Evolutionary conservation across 208 protist species (phyloP).

Genomic region (Trypanosoma melophagium): DNA sequence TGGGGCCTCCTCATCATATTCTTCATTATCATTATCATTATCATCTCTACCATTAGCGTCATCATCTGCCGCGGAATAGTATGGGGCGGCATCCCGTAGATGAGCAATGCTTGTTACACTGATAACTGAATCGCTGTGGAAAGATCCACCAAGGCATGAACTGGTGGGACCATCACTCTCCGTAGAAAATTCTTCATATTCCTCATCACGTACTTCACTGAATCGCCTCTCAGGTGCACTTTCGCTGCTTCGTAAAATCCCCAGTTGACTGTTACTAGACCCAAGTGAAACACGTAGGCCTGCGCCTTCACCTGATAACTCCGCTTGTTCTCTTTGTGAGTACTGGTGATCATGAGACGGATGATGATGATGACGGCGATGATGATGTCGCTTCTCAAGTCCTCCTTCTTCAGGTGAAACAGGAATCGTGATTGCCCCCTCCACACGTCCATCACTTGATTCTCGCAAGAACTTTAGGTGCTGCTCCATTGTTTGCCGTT

Average conservation of each 20-base stretch:
- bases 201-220: neutral
- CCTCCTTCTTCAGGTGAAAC: slow-evolving; percentile 71
- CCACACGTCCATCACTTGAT: slow-evolving; percentile 64
- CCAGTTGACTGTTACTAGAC: neutral
- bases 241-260: slow-evolving; percentile 2
- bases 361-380: neutral
- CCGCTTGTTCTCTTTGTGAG: neutral
- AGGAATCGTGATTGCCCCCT: slow-evolving; percentile 43
- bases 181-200: neutral
- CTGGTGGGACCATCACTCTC: neutral
- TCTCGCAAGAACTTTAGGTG: slow-evolving; percentile 61
- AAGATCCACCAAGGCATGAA: slow-evolving; percentile 18
- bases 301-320: slow-evolving; percentile 4
- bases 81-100: slow-evolving; percentile 16
- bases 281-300: neutral
- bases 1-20: neutral
- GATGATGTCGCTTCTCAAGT: slow-evolving; percentile 10
- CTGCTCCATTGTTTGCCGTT: slow-evolving; percentile 34
- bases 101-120: slow-evolving; percentile 52
- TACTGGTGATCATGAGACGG: neutral
- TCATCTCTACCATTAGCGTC: neutral
- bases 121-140: slow-evolving; percentile 52
- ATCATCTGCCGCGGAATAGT: neutral
- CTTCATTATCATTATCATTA: neutral
- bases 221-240: neutral